phyloP scores from a whole-genome alignment of 805 yeast species.

The Yamadazyma laniorum region DNA sequence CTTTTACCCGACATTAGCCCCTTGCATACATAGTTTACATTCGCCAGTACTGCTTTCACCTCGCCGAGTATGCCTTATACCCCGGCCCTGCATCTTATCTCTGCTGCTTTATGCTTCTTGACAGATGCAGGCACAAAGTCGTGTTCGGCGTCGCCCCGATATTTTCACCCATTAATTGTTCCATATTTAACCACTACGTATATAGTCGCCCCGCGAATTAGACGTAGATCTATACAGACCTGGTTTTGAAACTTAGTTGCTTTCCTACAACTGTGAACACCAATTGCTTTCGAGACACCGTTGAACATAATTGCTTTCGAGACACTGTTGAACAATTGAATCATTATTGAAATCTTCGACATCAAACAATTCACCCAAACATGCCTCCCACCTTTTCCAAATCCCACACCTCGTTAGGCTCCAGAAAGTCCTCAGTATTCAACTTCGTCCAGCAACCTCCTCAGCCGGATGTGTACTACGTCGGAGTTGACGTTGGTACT shows the following conservation, averaged over 20 bases:
- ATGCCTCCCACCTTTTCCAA: slow-evolving; percentile 18
- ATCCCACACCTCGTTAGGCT: slow-evolving; percentile 40
- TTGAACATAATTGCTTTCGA: background rate
- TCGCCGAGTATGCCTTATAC: too few species aligned
- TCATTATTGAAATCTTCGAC: too few species aligned
- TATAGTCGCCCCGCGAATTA: slow-evolving; percentile 3
- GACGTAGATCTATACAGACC: background rate
- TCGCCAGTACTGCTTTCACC: too few species aligned
- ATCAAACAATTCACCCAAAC: too few species aligned
- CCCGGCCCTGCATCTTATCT: too few species aligned
- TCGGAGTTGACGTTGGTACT: slow-evolving; percentile 96
- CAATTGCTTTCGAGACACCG: background rate
- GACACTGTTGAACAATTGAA: too few species aligned
- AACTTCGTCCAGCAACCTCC: slow-evolving; percentile 36
- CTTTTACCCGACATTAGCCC: too few species aligned
- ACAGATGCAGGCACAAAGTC: too few species aligned
- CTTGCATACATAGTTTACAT: too few species aligned
- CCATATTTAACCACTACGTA: background rate
- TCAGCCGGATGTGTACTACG: slow-evolving; percentile 51
- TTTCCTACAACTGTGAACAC: background rate
- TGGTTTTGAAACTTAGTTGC: background rate
- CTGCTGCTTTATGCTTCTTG: too few species aligned
- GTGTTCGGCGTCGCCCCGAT: too few species aligned
- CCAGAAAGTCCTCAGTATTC: slow-evolving; percentile 40
- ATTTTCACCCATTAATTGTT: slow-evolving; percentile 5